Evolutionary conservation across 805 yeast genomes (phyloP), one percentile per base, ranked within the genome.

Genomic region (Wickerhamomyces queroliae): DNA sequence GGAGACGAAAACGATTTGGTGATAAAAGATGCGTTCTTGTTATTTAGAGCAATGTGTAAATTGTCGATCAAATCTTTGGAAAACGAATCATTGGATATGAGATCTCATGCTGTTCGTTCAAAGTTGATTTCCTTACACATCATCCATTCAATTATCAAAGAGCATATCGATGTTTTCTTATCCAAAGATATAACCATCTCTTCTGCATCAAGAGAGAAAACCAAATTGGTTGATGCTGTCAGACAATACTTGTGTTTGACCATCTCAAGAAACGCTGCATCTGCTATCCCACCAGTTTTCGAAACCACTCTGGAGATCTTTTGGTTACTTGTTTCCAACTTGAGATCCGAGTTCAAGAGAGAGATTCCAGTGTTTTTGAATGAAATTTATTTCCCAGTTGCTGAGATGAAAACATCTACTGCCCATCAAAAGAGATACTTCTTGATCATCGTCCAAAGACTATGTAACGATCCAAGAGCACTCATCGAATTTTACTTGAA

Each of bases 21-120:
- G 2, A 80, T 87, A 16, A 90, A 88, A 52, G 99, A 93, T 59
- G 97, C 98, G 0, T 91, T 90, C 55, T 69, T 93, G 43, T 76
- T 93, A 3, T 89, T 93, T 62, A 76, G 99, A 57, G 91, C 97
- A 2, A 84, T 93, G 93, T 86, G 96, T 59, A 89, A 88, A 56
- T 73, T 93, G 15, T 85, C 97, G 3, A 84, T 86, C 35, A 93
- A 93, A 61, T 73, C 81, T 21, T 65, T 91, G 42, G 97, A 90
- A 43, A 72, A 79, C 30, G 84, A 81, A 27, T 75, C 79, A 25
- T 63, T 88, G 45, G 95, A 85, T 59, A 81, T 83, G 88, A 76
- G 91, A 59, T 83, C 96, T 3, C 96, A 91, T 55, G 83, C 91
- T 2, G 88, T 93, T 48, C 78, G 99, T 53, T 88, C 97, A 1